phyloP scores from a whole-genome alignment of 345 rosid species.

The Fremontodendron californicum region DNA sequence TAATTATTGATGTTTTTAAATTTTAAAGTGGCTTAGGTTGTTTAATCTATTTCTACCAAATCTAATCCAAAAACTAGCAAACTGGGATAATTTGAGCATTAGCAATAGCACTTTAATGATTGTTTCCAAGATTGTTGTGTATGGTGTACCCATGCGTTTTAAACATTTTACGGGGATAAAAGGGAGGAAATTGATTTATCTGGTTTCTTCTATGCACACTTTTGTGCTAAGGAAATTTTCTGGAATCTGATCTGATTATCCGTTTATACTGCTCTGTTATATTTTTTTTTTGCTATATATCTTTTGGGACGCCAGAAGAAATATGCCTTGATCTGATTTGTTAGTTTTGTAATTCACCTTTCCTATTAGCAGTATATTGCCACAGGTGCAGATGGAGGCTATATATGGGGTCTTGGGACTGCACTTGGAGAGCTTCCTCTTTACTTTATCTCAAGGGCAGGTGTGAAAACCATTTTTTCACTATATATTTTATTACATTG shows the following conservation, averaged over 20 bases:
- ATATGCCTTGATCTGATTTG: background rate
- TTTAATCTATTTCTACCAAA: background rate
- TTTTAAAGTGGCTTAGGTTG: background rate
- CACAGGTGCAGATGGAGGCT: constrained; percentile 80
- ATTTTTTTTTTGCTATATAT: background rate
- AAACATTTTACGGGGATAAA: background rate
- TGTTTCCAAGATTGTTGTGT: background rate
- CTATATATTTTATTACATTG: background rate
- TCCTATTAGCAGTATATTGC: constrained; percentile 74
- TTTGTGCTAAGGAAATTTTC: background rate
- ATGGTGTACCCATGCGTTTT: background rate
- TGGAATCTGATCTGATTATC: background rate
- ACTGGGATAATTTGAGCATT: background rate
- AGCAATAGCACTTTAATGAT: background rate
- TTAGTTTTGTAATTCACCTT: constrained; percentile 10
- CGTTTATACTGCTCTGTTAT: background rate
- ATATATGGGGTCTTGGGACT: constrained; percentile 94
- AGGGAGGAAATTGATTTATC: background rate
- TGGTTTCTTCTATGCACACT: background rate
- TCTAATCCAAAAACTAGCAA: too few relatives aligned
- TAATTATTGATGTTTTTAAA: background rate
- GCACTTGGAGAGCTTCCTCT: constrained; percentile 99
- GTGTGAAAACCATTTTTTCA: constrained; percentile 27
- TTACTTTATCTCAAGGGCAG: constrained; percentile 96
- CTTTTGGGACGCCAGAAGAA: background rate